phyloP scores from a whole-genome alignment of 2,329 filamentous ascomycete genomes.

The Shiraia bambusicola region DNA sequence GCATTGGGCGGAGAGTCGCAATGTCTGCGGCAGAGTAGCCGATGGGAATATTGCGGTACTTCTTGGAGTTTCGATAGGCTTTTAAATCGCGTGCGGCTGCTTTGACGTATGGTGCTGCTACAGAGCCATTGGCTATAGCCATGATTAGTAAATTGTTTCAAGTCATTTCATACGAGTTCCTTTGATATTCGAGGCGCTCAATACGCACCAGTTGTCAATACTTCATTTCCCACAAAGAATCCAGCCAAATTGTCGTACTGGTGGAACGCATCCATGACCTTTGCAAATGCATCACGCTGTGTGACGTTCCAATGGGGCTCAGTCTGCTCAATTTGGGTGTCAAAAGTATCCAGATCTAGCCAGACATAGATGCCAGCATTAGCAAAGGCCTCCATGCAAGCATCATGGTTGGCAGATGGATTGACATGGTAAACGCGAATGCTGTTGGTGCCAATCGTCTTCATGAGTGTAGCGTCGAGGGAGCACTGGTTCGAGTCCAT shows the following conservation, averaged over 20 bases:
- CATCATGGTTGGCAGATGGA: conserved; percentile 66
- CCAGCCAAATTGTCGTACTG: conserved; percentile 78
- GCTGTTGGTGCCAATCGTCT: conserved; percentile 75
- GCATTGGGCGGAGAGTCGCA: conserved; percentile 64
- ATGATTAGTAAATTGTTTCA: conserved; percentile 7
- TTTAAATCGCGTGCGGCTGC: conserved; percentile 81
- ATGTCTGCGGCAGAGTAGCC: conserved; percentile 90
- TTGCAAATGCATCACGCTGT: conserved; percentile 67
- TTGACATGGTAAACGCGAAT: conserved; percentile 91
- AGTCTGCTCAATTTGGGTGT: conserved; percentile 66
- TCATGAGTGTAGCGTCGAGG: conserved; percentile 75
- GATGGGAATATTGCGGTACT: conserved; percentile 77
- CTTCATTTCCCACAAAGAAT: conserved; percentile 81
- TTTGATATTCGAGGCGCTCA: neutral
- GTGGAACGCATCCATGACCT: conserved; percentile 76
- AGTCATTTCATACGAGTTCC: too few species aligned
- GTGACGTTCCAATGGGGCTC: conserved; percentile 70
- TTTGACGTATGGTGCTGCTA: conserved; percentile 79
- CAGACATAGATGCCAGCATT: conserved; percentile 73
- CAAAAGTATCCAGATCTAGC: conserved; percentile 73
- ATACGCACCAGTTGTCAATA: conserved; percentile 59
- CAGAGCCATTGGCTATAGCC: conserved; percentile 50
- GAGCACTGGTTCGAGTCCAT: conserved; percentile 73
- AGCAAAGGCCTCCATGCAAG: conserved; percentile 78
- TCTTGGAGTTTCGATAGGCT: conserved; percentile 72